Evolutionary conservation across 345 rosid genomes (phyloP).

Genomic region (Toxicodendron radicans): DNA sequence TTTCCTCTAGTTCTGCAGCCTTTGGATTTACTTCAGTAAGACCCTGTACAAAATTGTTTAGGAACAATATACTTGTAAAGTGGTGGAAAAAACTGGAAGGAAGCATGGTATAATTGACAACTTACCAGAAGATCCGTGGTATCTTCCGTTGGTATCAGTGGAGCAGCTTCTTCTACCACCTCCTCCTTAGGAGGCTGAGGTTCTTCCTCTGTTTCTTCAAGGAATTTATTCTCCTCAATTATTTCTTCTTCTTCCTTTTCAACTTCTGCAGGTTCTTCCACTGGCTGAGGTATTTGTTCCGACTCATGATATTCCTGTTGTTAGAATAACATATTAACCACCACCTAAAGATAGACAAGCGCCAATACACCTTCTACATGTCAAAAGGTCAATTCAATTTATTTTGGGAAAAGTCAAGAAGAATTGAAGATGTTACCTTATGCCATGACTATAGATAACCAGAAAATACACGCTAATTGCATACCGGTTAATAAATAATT

Average conservation of each 20-base stretch:
- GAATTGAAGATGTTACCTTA: not conserved
- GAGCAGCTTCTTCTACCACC: conserved; percentile 45
- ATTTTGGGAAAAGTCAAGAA: not conserved
- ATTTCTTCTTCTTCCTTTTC: conserved; percentile 40
- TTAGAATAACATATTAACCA: conserved; percentile 8
- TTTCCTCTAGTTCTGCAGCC: conserved; percentile 75
- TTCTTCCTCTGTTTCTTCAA: conserved; percentile 42
- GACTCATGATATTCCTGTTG: conserved; percentile 57
- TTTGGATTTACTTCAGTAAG: conserved; percentile 69
- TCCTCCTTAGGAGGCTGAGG: conserved; percentile 33
- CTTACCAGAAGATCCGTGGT: conserved; percentile 65
- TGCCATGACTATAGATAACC: conserved; percentile 2
- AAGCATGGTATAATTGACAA: not conserved
- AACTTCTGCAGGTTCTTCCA: conserved; percentile 47
- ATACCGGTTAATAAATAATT: not conserved
- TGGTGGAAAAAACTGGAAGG: not conserved
- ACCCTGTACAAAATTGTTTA: conserved; percentile 46
- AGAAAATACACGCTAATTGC: not conserved
- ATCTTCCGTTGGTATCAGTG: conserved; percentile 49
- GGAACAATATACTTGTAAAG: not conserved
- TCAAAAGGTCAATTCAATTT: not conserved
- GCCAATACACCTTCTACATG: not conserved
- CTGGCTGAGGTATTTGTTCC: conserved; percentile 32
- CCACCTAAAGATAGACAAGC: not conserved
- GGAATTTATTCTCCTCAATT: conserved; percentile 33